A percentile compares a stretch with the other conserved stretches of the same genome.
phyloP scores from a whole-genome alignment of 371 early-diverging fungal genomes.

The Lichtheimia hyalospora region DNA sequence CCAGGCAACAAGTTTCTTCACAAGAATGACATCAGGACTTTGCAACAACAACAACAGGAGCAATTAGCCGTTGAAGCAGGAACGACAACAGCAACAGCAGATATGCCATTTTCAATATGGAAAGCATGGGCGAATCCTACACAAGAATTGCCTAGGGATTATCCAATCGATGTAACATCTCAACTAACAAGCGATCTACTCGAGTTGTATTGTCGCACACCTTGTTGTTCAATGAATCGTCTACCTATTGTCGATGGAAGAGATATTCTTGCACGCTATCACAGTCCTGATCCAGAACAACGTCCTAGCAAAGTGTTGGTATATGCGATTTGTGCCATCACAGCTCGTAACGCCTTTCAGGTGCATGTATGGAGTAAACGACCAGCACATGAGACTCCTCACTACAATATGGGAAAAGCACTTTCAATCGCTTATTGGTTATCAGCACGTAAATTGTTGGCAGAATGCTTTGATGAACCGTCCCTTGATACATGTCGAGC shows the following conservation, averaged over 20 bases:
- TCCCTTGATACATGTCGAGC: constrained; percentile 38
- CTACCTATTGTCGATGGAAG: constrained; percentile 36
- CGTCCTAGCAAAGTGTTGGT: constrained; percentile 32
- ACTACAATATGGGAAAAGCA: constrained; percentile 48
- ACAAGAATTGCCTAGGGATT: constrained; percentile 31
- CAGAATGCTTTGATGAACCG: constrained; percentile 47
- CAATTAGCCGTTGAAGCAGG: constrained; percentile 21
- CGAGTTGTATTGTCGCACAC: constrained; percentile 42
- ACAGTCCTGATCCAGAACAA: constrained; percentile 16
- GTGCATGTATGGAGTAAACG: constrained; percentile 47
- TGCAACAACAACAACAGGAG: neutral
- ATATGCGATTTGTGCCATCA: constrained; percentile 49
- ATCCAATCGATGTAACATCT: constrained; percentile 39
- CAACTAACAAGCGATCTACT: constrained; percentile 41
- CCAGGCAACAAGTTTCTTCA: neutral
- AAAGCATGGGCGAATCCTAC: constrained; percentile 25
- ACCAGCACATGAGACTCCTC: constrained; percentile 24
- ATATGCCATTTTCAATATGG: constrained; percentile 33
- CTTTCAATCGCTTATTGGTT: constrained; percentile 45
- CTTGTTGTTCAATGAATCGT: constrained; percentile 38
- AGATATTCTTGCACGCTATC: constrained; percentile 31
- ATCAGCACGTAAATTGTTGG: constrained; percentile 32
- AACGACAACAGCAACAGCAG: constrained; percentile 12
- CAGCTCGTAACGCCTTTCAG: constrained; percentile 49
- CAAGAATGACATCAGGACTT: neutral